Conservation (phyloP, 2,329 filamentous ascomycete genomes). For the Aspergillus candidus region DNA sequence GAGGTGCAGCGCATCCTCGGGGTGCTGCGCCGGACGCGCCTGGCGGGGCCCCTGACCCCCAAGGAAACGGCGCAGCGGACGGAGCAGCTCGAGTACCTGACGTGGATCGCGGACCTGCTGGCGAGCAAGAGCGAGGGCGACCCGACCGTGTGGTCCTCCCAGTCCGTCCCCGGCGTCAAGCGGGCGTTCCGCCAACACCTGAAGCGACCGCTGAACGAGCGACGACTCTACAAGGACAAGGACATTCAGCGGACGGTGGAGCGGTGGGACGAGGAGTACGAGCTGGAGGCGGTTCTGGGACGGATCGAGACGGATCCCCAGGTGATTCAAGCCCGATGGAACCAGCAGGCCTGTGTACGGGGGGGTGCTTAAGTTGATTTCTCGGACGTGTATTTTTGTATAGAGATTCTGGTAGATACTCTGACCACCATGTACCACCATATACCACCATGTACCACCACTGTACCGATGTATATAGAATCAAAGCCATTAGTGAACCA, state of each 20-base stretch:
- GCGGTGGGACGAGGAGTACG: conserved; percentile 26
- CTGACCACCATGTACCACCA: no score
- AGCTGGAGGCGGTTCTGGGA: conserved; percentile 19
- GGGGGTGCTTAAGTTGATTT: no score
- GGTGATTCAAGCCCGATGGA: conserved; percentile 14
- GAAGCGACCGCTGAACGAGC: conserved; percentile 10
- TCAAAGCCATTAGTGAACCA: no score
- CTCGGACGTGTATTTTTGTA: no score
- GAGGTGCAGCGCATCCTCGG: conserved; percentile 27
- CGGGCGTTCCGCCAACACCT: conserved; percentile 8
- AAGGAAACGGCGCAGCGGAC: conserved; percentile 2
- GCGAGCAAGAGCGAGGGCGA: conserved; percentile 20
- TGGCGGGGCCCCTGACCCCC: background rate
- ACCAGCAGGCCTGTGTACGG: conserved; percentile 3
- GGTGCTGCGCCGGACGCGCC: conserved; percentile 9
- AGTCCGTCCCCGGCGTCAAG: conserved; percentile 9
- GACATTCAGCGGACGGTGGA: conserved; percentile 13
- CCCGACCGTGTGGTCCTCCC: conserved; percentile 10
- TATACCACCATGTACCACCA: no score
- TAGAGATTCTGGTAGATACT: no score
- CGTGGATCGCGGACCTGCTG: conserved; percentile 15
- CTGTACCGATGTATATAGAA: no score
- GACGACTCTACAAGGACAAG: conserved; percentile 7
- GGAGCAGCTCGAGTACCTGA: conserved; percentile 17
- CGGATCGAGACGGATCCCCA: conserved; percentile 11